Base-by-base conservation (phyloP, 805 yeast genomes). In the Ogataea pilisensis region DNA sequence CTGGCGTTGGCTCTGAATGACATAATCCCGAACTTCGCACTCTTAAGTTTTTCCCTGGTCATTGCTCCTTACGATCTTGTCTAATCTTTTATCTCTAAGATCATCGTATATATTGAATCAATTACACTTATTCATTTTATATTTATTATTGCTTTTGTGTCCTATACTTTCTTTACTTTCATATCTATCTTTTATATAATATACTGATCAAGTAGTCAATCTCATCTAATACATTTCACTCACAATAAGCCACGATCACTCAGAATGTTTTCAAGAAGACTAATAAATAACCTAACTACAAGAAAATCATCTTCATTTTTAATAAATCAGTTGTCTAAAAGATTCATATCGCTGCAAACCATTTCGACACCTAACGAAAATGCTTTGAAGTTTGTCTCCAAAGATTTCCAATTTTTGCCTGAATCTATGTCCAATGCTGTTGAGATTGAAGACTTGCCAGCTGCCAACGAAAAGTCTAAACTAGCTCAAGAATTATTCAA, bases 331-430 rank as follows among this genome's bases (percentile, higher is more conserved):
- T 19, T 29, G 16, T 42, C 34, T 17, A 35, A 31, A 20, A 43
- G 60, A 39, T 41, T 46, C 24, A 31, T 51, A 8, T 45, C 56
- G 1, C 36, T 61, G 4, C 66, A 73, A 47, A 66, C 87, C 0
- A 55, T 73, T 16, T 67, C 81, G 2, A 84, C 93, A 0, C 93
- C 93, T 12, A 83, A 83, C 54, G 85, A 79, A 38, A 79, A 84
- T 58, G 89, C 93, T 1, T 62, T 84, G 41, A 84, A 84, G 55
- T 84, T 81, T 55, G 66, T 81, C 8, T 65, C 78, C 2, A 65
- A 65, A 12, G 77, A 74, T 38, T 58, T 55, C 45, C 54, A 57
- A n/a, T 71, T 77, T 20, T 55, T 72, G 9, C 82, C 82, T 9
- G 57, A 67, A 8, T 63, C 64, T 7, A 22, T 64, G 9, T 21